These are phyloP conservation scores for Ulota crispa DNA, from an alignment of 225 moss, liverwort and hornwort genomes.

Conservation along the genomic window DNA sequence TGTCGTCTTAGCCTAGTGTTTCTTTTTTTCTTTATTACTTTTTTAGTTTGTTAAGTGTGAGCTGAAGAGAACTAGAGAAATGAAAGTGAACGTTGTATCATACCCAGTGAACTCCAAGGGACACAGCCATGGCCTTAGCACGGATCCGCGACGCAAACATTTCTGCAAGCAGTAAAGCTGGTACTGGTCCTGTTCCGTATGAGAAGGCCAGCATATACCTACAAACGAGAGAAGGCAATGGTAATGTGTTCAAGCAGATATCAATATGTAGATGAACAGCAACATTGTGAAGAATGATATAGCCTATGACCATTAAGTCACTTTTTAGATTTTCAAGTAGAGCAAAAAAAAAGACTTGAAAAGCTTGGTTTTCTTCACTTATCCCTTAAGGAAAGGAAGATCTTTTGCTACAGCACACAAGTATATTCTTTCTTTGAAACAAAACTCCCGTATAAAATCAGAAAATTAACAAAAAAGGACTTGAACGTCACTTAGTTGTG, in stretches of 20 bases:
- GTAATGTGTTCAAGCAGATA: too few species aligned
- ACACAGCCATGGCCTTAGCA: conserved; percentile 85
- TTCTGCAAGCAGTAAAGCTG: conserved; percentile 84
- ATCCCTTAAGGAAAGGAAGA: too few species aligned
- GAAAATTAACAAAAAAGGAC: too few species aligned
- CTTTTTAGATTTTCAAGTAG: too few species aligned
- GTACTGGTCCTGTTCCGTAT: conserved; percentile 84
- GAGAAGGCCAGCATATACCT: conserved; percentile 90
- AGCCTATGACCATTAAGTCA: too few species aligned
- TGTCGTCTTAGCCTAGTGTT: background rate
- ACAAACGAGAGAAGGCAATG: background rate
- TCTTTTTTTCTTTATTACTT: background rate
- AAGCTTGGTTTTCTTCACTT: too few species aligned
- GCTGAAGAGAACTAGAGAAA: background rate
- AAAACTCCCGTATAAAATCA: too few species aligned
- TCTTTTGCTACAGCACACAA: too few species aligned
- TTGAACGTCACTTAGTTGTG: too few species aligned
- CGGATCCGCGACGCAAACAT: conserved; percentile 81
- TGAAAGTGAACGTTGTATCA: background rate
- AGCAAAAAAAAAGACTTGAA: too few species aligned
- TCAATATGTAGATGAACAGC: background rate
- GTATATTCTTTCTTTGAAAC: too few species aligned
- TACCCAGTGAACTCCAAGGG: conserved; percentile 97
- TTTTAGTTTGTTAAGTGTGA: background rate
- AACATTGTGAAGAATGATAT: too few species aligned